A percentile compares a stretch with the other conserved stretches of the same genome.
phyloP scores from a whole-genome alignment of 73 alveolate genomes.

The Paramecium tetraurelia region DNA sequence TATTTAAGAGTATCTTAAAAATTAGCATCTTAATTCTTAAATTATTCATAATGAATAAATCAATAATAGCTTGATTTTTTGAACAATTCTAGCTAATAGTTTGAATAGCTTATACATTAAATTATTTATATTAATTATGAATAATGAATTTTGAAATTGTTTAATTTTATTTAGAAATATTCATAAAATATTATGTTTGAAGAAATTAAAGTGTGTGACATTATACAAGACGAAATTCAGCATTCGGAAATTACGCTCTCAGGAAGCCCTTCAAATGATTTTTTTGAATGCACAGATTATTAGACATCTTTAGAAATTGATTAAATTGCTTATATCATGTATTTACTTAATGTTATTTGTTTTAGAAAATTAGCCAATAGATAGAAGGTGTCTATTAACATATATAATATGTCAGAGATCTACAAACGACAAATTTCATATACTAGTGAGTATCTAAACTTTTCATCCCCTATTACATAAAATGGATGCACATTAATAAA shows the following conservation, averaged over 20 bases:
- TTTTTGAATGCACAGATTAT: neutral
- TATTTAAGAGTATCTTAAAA: too few relatives aligned
- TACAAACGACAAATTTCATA: neutral
- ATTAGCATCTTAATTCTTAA: too few relatives aligned
- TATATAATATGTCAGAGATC: neutral
- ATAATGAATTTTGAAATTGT: neutral
- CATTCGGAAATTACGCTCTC: neutral
- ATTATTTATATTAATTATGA: neutral
- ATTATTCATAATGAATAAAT: too few relatives aligned
- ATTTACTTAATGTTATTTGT: neutral
- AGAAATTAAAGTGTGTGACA: neutral
- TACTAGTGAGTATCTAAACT: neutral
- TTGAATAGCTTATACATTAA: neutral
- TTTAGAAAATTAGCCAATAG: neutral
- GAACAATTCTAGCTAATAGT: too few relatives aligned
- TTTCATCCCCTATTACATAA: neutral
- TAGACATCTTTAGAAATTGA: neutral
- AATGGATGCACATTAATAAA: constrained; percentile 3
- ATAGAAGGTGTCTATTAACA: neutral
- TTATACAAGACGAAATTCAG: neutral
- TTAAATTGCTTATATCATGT: neutral
- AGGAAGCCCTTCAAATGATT: neutral
- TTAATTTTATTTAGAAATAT: neutral
- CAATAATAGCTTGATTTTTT: too few relatives aligned
- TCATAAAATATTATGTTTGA: neutral